Conservation (phyloP, 805 yeast species). For the Wickerhamiella sorbophila region DNA sequence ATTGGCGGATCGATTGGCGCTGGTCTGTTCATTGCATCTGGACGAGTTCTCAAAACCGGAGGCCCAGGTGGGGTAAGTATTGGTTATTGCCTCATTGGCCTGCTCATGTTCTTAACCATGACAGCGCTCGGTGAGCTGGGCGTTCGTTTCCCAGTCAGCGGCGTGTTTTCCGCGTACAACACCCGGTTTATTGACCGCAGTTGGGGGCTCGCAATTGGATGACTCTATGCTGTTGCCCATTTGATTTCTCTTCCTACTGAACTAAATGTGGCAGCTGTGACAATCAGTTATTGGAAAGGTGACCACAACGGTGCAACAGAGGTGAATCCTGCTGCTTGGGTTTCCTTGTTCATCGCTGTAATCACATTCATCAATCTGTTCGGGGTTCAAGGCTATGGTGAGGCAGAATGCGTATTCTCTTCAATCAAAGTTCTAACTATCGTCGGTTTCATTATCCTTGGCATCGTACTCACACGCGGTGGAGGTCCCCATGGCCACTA, state of each 20-base stretch:
- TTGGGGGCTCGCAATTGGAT: conserved; percentile 52
- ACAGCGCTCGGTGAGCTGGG: conserved; percentile 58
- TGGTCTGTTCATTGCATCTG: conserved; percentile 44
- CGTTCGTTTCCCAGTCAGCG: conserved; percentile 44
- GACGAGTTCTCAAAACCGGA: conserved; percentile 33
- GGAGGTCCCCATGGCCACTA: conserved; percentile 45
- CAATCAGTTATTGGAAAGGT: conserved; percentile 39
- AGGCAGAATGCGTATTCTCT: conserved; percentile 51
- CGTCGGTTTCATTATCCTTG: conserved; percentile 47
- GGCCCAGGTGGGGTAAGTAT: conserved; percentile 48
- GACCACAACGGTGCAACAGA: conserved; percentile 20
- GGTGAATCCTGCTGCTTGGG: conserved; percentile 43
- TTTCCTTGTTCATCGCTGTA: conserved; percentile 38
- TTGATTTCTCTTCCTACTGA: conserved; percentile 49
- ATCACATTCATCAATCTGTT: conserved; percentile 38
- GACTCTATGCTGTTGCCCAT: conserved; percentile 52
- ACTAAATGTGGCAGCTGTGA: conserved; percentile 42
- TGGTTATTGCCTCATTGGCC: conserved; percentile 46
- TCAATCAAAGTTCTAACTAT: conserved; percentile 46
- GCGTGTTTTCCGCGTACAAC: conserved; percentile 43
- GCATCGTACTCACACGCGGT: conserved; percentile 36
- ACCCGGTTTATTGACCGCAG: conserved; percentile 46
- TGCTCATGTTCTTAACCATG: conserved; percentile 49
- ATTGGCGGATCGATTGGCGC: conserved; percentile 80
- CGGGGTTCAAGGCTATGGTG: conserved; percentile 52